These are phyloP conservation scores for Seiridium unicorne DNA, from an alignment of 2,329 filamentous ascomycete species.

Conservation along the genomic window DNA sequence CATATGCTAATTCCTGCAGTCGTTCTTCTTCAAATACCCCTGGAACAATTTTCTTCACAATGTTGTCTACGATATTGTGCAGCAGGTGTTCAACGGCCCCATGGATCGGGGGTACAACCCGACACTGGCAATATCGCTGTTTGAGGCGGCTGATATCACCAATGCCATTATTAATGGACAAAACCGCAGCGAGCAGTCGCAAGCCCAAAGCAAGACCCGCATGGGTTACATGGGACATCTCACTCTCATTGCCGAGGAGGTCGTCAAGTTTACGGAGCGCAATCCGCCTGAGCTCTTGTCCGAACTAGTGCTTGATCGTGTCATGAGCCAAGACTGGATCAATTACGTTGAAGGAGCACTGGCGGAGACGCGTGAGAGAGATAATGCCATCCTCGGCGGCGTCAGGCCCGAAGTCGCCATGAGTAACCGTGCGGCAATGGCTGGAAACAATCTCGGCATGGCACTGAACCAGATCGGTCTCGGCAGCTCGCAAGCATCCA, in stretches of 20 bases:
- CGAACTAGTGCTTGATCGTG: slow-evolving; percentile 78
- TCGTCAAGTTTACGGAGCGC: slow-evolving; percentile 96
- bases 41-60: slow-evolving; percentile 99
- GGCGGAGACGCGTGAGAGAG: slow-evolving; percentile 88
- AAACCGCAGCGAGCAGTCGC: slow-evolving; percentile 79
- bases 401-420: slow-evolving; percentile 89
- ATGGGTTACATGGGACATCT: slow-evolving; percentile 97
- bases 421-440: slow-evolving; percentile 68
- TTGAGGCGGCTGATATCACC: slow-evolving; percentile 86
- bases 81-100: slow-evolving; percentile 97
- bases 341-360: slow-evolving; percentile 92
- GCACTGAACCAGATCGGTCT: slow-evolving; percentile 47
- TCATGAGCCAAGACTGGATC: slow-evolving; percentile 88
- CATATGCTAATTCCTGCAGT: slow-evolving; percentile 47
- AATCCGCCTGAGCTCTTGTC: slow-evolving; percentile 87
- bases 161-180: slow-evolving; percentile 91
- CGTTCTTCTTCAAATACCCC: slow-evolving; percentile 97
- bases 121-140: slow-evolving; percentile 85
- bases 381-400: slow-evolving; percentile 96
- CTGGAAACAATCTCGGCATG: slow-evolving; percentile 45
- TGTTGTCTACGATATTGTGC: slow-evolving; percentile 97
- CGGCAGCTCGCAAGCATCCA: slow-evolving; percentile 44
- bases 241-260: slow-evolving; percentile 95
- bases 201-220: slow-evolving; percentile 80
- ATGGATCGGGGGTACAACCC: slow-evolving; percentile 97